Base-by-base conservation (phyloP, 441 rosid species). In the Brassica hybrid region DNA sequence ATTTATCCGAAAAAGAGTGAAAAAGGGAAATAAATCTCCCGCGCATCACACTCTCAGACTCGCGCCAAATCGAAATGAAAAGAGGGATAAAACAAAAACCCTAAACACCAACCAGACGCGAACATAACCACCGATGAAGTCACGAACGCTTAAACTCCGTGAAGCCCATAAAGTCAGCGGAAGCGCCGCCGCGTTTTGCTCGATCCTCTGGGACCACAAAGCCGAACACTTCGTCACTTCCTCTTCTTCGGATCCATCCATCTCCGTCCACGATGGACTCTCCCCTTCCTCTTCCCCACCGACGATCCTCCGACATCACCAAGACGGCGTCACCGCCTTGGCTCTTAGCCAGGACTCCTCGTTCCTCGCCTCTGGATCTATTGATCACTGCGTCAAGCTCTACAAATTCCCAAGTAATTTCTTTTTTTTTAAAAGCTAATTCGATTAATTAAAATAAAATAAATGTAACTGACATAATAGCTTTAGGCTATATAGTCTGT, bases 351-450 rank as follows among this genome's bases (percentile, higher is more conserved):
- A 90, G 48, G 91, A 95, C 77, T 91, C 95, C 71, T 85, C 98
- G 61, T 89, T 93, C 87, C 96, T 95, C 61, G 97, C 99, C 41
- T 93, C 99, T 13, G 98, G 95, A 56, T 93, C 99, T 56, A 83
- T 93, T 18, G 99, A 93, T 76, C 97, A 88, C 81, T 91, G 98
- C 54, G 98, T 95, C 66, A 95, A 95, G 89, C 96, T 95, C 86
- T 95, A 91, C 90, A 93, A 86, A 77, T 95, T 95, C 71, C 98
- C 98, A 10, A 84, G 98, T 93, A 48, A 25, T 64, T 36, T 65
- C 2, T 4, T 27, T 27, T 27, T 27, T 5, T 27, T 27, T 4
- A 27, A n/a, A n/a, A n/a, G 32, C 32, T 27, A 27, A 27, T 27
- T 27, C 4, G 30, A 27, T 27, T 4, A 4, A 27, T 27, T 27